phyloP scores from a whole-genome alignment of 1,139 yeast genomes.

The Meyerozyma smithsonii region DNA sequence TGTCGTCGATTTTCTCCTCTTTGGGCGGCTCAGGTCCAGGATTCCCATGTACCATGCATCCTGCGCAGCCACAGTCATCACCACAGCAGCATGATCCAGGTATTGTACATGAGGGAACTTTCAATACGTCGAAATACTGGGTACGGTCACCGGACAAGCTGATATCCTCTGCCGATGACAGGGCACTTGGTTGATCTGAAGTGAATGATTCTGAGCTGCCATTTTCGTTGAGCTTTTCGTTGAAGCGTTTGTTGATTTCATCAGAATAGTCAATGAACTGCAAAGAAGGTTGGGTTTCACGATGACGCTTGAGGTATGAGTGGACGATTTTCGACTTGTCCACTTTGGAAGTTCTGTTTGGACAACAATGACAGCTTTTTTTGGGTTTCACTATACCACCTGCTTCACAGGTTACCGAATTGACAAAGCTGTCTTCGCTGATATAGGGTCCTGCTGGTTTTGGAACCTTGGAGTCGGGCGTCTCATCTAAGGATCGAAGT shows the following conservation, averaged over 20 bases:
- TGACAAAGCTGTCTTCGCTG: conserved; percentile 31
- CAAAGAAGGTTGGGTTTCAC: conserved; percentile 5
- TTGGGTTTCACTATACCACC: conserved; percentile 17
- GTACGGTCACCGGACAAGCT: not conserved
- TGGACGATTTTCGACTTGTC: conserved; percentile 36
- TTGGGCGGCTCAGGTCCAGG: conserved; percentile 6
- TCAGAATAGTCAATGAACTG: conserved; percentile 1
- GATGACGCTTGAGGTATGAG: conserved; percentile 26
- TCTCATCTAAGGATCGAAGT: conserved; percentile 36
- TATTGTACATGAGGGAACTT: conserved; percentile 38
- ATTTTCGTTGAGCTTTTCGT: no score
- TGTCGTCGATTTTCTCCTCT: not conserved
- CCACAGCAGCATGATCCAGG: conserved; percentile 51
- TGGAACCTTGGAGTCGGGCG: conserved; percentile 19
- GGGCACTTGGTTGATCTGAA: not conserved
- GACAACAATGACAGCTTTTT: conserved; percentile 26
- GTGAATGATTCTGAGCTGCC: no score
- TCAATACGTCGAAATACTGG: conserved; percentile 21
- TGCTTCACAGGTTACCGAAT: conserved; percentile 31
- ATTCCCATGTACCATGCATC: conserved; percentile 43
- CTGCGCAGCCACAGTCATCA: conserved; percentile 42
- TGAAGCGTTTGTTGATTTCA: conserved; percentile 1
- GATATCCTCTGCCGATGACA: not conserved
- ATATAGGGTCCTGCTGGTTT: conserved; percentile 10
- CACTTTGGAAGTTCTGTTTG: conserved; percentile 14